Percentiles rank a stretch among this genome's conserved stretches.
phyloP scores from a whole-genome alignment of 164 flowering plant genomes.

The Amborella trichopoda region DNA sequence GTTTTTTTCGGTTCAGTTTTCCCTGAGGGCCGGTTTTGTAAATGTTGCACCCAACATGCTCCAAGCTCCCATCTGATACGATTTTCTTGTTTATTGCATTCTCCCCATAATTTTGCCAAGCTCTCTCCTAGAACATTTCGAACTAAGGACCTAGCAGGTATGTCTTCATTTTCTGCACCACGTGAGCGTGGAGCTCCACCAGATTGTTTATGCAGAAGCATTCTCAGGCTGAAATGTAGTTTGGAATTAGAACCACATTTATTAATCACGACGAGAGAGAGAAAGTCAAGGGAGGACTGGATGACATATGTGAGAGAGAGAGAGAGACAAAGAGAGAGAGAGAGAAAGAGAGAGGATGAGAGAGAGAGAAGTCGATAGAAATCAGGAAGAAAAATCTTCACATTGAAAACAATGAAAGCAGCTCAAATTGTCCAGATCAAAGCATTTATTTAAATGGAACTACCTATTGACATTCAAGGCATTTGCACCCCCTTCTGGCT shows the following conservation, averaged over 20 bases:
- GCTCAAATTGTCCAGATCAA: too few relatives aligned
- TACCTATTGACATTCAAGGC: constrained; percentile 78
- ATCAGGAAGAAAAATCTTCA: too few relatives aligned
- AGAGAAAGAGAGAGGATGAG: too few relatives aligned
- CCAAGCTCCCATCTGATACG: constrained; percentile 90
- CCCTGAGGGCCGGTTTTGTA: constrained; percentile 72
- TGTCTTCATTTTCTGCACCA: constrained; percentile 16
- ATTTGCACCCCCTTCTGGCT: constrained; percentile 86
- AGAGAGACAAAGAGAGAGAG: too few relatives aligned
- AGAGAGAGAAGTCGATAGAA: too few relatives aligned
- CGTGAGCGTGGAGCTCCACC: constrained; percentile 18
- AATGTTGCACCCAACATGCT: constrained; percentile 79
- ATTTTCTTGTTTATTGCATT: constrained; percentile 13
- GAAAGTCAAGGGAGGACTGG: too few relatives aligned
- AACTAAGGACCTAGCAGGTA: constrained; percentile 26
- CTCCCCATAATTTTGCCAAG: constrained; percentile 35
- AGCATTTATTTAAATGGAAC: too few relatives aligned
- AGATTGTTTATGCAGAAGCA: constrained; percentile 42
- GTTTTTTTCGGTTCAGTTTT: constrained; percentile 30
- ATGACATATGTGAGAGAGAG: too few relatives aligned
- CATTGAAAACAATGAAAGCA: too few relatives aligned
- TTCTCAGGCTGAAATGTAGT: constrained; percentile 85
- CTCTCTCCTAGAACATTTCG: constrained; percentile 40
- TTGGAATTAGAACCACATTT: too few relatives aligned
- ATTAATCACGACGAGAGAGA: too few relatives aligned